phyloP scores from a whole-genome alignment of 352 stramenopile genomes.

The Globisporangium splendens region DNA sequence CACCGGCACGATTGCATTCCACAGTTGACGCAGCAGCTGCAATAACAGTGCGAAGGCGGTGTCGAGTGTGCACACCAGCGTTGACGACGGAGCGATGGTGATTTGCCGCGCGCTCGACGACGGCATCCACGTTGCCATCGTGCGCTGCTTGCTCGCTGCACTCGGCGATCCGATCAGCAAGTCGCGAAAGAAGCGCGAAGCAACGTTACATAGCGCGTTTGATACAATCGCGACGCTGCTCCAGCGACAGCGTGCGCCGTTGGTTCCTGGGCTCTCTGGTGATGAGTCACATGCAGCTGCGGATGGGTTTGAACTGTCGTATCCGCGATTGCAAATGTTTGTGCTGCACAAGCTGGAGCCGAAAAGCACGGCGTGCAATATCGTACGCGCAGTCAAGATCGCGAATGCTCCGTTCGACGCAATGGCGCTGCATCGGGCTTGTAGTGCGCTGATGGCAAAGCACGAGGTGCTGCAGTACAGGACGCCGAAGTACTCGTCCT shows the following conservation, averaged over 20 bases:
- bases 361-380: conserved; percentile 47
- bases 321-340: conserved; percentile 58
- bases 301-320: conserved; percentile 26
- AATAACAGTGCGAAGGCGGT: too few species aligned
- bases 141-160: conserved; percentile 36
- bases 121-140: conserved; percentile 27
- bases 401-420: conserved; percentile 13
- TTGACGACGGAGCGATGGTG: conserved; percentile 3
- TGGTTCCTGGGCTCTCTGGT: conserved; percentile 7
- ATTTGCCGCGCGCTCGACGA: conserved; percentile 26
- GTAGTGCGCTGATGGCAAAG: conserved; percentile 27
- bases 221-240: conserved; percentile 12
- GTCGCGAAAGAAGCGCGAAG: conserved; percentile 14
- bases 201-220: conserved; percentile 12
- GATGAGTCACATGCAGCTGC: background rate
- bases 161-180: conserved; percentile 15
- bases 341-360: conserved; percentile 41
- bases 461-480: conserved; percentile 44
- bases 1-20: too few species aligned
- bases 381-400: conserved; percentile 34
- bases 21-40: too few species aligned
- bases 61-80: background rate
- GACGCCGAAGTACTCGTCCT: conserved; percentile 47
- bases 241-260: conserved; percentile 6
- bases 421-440: conserved; percentile 20